Base-by-base conservation (phyloP, 1,139 yeast genomes). In the Wickerhamiella pararugosa region DNA sequence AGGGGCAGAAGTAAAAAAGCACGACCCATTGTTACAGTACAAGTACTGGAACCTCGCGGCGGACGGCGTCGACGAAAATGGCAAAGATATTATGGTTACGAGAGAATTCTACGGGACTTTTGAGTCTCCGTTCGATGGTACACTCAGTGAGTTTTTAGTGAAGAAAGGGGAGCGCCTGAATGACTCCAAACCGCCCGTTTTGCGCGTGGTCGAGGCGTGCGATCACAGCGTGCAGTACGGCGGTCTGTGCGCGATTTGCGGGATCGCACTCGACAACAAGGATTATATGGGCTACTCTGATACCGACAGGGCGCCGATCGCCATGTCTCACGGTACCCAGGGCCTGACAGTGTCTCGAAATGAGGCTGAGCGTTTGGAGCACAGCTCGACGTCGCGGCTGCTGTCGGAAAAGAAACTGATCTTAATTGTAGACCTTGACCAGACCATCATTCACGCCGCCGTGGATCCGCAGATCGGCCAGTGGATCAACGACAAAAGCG, bases 391-490 rank as follows among this genome's bases (percentile, higher is more conserved):
- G 4, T 65, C 69, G 45, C 66, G 81, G 45, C 67, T 92, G 41
- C 61, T 76, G 5, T 60, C 67, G 28, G 82, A 76, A 45, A 65
- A 70, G 47, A 84, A 82, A 56, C 68, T 90, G 50, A 86, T 90
- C 35, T 67, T 90, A 45, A 98, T 90, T 40, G 99, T 90, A 8
- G 99, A 90, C 65, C 68, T 90, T 49, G 99, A 90, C 63, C 98
- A 92, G 61, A 92, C 98, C 0, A 94, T 90, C 6, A 90, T 90
- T 33, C 99, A 90, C 57, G 95, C 97, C 33, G 90, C 97, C 4
- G 96, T 87, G 25, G 98, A 90, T 58, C 96, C 97, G 1, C 86
- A 96, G 0, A 94, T 90, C 32, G 93, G 93, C 1, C 94, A 84
- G 57, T 90, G 98, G 98, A 87, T 83, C 68, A 69, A 70, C 47